Base-by-base conservation (phyloP, 2,329 filamentous ascomycete genomes). In the Hypoxylon rubiginosum region DNA sequence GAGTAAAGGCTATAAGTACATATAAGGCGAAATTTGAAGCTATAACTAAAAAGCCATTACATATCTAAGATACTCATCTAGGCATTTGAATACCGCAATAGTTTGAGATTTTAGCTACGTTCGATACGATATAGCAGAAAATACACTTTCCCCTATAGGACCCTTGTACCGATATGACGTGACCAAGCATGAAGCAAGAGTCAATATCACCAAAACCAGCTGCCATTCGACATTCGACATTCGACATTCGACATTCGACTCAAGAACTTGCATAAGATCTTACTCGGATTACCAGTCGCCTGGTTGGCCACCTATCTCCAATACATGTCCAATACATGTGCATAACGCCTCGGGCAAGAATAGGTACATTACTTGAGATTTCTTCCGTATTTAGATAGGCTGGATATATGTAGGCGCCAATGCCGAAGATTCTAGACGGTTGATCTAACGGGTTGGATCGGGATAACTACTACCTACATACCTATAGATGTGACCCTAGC, bases 161-260 rank as follows among this genome's bases (percentile, higher is more conserved):
- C 34, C 63, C 63, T 52, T 61, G 66, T 65, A 56, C 36, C 34
- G n/a, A 43, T 43, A 68, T 70, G 68, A 70, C 68, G 68, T 70
- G 62, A 68, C 58, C 53, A 52, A 50, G 46, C 65, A 66, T 68
- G 32, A 59, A 32, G 55, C 49, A 53, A 49, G 58, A 57, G 48
- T 52, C 15, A 48, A 10, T 55, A 43, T 6, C 32, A 36, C 54
- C 50, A 48, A 41, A 64, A 17, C 51, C 36, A 45, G 43, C 48
- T 19, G 26, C 52, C 53, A 55, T 58, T 59, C 41, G 51, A 57
- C 49, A 56, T 55, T 59, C 48, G 41, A 57, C 51, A n/a, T n/a
- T n/a, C n/a, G n/a, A n/a, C 52, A 55, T 58, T 58, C 39, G 50
- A 56, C 52, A 56, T 55, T 59, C 43, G 32, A 57, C 51, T 59